Base-by-base conservation (phyloP, 345 rosid species). In the Noccaea caerulescens region DNA sequence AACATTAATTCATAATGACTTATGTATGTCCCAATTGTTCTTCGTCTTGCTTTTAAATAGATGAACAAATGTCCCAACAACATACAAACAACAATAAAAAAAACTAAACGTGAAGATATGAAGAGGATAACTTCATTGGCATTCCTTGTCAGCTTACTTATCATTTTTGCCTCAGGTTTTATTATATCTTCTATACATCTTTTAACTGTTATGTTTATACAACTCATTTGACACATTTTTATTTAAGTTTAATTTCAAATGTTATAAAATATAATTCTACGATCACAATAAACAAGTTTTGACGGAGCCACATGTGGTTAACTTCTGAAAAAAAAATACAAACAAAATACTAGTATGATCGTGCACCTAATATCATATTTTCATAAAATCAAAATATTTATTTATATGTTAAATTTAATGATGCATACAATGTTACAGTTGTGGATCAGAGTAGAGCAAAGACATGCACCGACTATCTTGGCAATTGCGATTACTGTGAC, bases 401-500 rank as follows among this genome's bases (percentile, higher is more conserved):
- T 10, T 16, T 57, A 1, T 5, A 57, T 44, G 45, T 20, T 46
- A 9, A 34, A n/a, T 37, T 9, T 44, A n/a, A 9, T 34, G 5
- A 45, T 9, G 25, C 16, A 12, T 59, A 30, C 53, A 51, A 61
- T 41, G 2, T 61, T 47, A 14, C 27, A 73, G 77, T 51, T 58
- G 52, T 49, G 45, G 32, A 18, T 27, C 59, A 73, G 36, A 30
- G 32, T 1, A 23, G 32, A 20, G 56, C 63, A 34, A 3, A 5
- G 0, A 32, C 8, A 13, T 58, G 73, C 58, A 3, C 4, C 0
- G 69, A 75, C 0, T 54, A 54, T 11, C 6, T 75, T 53, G 69
- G 63, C 33, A 42, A 8, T 25, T 75, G 73, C 11, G 25, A 51
- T n/a, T 42, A 52, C 7, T 75, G 78, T 3, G 78, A 67, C 13